Evolutionary conservation across 2,329 filamentous ascomycete species (phyloP).

Genomic region (Epichloe elymi): DNA sequence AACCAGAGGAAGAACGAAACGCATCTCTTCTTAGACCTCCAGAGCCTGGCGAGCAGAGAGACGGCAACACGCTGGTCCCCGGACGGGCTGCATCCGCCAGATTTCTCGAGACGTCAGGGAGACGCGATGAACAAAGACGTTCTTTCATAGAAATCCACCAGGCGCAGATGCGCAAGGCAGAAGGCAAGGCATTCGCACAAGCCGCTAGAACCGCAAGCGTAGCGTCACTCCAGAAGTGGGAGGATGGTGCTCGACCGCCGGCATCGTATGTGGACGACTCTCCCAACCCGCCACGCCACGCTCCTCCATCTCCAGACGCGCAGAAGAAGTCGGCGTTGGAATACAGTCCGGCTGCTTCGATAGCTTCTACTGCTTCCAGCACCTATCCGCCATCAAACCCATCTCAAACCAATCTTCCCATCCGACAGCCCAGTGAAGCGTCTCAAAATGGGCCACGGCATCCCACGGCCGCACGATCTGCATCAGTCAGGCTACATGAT

Average conservation of each 20-base stretch:
- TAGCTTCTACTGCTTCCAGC: constrained; percentile 21
- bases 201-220: constrained; percentile 26
- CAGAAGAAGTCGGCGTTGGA: constrained; percentile 16
- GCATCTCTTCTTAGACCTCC: not conserved
- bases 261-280: constrained; percentile 12
- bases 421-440: constrained; percentile 12
- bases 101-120: constrained; percentile 27
- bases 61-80: constrained; percentile 17
- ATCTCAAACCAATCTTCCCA: constrained; percentile 7
- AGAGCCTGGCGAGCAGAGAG: not conserved
- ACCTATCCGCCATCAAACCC: constrained; percentile 13
- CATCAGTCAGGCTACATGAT: constrained; percentile 29
- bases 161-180: constrained; percentile 47
- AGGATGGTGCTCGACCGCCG: constrained; percentile 12
- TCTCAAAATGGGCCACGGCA: constrained; percentile 12
- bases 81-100: constrained; percentile 23
- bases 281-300: constrained; percentile 12
- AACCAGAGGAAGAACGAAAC: constrained; percentile 8
- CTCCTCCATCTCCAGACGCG: constrained; percentile 16
- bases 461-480: constrained; percentile 17
- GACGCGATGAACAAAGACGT: constrained; percentile 38
- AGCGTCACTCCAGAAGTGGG: constrained; percentile 21
- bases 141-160: constrained; percentile 46
- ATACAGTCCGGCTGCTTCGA: constrained; percentile 28
- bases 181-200: constrained; percentile 44